Conservation (phyloP, 768 basidiomycete species). For the Amanita pseudoporphyria region DNA sequence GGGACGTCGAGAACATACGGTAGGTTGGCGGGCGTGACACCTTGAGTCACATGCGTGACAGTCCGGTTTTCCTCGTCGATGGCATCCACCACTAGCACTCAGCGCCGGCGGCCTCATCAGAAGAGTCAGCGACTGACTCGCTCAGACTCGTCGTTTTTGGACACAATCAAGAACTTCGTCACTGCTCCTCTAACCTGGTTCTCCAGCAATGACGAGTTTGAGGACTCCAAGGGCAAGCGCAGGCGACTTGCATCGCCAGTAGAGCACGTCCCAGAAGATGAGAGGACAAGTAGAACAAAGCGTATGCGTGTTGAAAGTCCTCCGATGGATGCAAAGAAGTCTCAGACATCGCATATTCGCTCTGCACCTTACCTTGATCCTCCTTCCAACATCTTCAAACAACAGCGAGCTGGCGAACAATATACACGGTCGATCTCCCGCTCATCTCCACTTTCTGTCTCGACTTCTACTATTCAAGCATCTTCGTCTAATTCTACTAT, state of each 20-base stretch:
- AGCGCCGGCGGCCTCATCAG: slow-evolving; percentile 17
- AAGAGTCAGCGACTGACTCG: slow-evolving; percentile 33
- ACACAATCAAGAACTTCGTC: slow-evolving; percentile 56
- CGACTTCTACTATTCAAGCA: slow-evolving; percentile 18
- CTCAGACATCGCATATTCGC: slow-evolving; percentile 12
- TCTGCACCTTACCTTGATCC: slow-evolving; percentile 43
- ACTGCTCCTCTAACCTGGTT: slow-evolving; percentile 56
- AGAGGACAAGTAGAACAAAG: slow-evolving; percentile 29
- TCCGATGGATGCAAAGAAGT: slow-evolving; percentile 22
- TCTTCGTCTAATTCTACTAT: slow-evolving; percentile 9
- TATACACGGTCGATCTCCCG: slow-evolving; percentile 11
- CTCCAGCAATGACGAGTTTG: slow-evolving; percentile 37
- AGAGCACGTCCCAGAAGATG: slow-evolving; percentile 18
- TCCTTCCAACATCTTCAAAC: slow-evolving; percentile 34
- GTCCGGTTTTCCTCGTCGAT: slow-evolving; percentile 24
- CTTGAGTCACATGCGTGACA: slow-evolving; percentile 4
- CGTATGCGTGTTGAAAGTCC: slow-evolving; percentile 47
- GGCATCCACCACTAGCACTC: slow-evolving; percentile 21
- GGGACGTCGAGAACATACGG: background rate
- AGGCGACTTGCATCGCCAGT: slow-evolving; percentile 26
- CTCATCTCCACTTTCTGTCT: slow-evolving; percentile 17
- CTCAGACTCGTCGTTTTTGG: slow-evolving; percentile 49
- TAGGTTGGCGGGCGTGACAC: background rate
- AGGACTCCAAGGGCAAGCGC: slow-evolving; percentile 45
- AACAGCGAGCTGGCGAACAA: slow-evolving; percentile 15